These are phyloP conservation scores for Neopestalotiopsis sp. DNA, from an alignment of 2,329 filamentous ascomycete genomes.

Conservation along the genomic window DNA sequence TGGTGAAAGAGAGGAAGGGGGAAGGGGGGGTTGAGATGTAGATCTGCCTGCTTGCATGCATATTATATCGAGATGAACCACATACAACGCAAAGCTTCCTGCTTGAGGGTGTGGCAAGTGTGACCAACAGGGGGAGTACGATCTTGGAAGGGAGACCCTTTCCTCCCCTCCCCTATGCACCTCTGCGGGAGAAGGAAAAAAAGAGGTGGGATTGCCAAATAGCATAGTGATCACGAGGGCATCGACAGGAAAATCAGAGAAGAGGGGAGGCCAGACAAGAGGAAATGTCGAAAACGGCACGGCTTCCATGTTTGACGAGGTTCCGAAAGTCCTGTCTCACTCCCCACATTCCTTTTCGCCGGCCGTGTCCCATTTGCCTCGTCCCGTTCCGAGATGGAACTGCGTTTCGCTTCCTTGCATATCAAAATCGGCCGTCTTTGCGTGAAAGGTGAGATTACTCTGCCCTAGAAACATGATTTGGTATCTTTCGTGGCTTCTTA, in stretches of 20 bases:
- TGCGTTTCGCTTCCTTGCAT: constrained; percentile 14
- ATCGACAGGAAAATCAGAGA: not conserved
- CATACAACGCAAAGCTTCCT: not conserved
- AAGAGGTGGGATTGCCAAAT: not conserved
- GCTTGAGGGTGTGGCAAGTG: not conserved
- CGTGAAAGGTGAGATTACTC: too few relatives aligned
- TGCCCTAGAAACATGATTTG: too few relatives aligned
- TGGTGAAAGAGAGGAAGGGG: not conserved
- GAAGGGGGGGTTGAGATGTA: not conserved
- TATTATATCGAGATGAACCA: constrained; percentile 1
- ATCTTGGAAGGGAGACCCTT: not conserved
- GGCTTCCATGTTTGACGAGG: not conserved
- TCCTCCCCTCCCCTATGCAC: too few relatives aligned
- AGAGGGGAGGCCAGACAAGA: not conserved
- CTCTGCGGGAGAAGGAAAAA: too few relatives aligned
- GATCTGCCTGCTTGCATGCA: constrained; percentile 1
- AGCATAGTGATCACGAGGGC: not conserved
- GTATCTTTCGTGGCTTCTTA: too few relatives aligned
- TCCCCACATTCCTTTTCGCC: constrained; percentile 16
- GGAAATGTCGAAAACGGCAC: not conserved
- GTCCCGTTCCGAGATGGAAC: constrained; percentile 15
- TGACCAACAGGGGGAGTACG: not conserved
- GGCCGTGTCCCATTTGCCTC: not conserved
- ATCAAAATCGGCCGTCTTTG: constrained; percentile 5
- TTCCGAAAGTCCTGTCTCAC: not conserved